Evolutionary conservation across 345 rosid genomes (phyloP).

Genomic region (Lumnitzera racemosa): DNA sequence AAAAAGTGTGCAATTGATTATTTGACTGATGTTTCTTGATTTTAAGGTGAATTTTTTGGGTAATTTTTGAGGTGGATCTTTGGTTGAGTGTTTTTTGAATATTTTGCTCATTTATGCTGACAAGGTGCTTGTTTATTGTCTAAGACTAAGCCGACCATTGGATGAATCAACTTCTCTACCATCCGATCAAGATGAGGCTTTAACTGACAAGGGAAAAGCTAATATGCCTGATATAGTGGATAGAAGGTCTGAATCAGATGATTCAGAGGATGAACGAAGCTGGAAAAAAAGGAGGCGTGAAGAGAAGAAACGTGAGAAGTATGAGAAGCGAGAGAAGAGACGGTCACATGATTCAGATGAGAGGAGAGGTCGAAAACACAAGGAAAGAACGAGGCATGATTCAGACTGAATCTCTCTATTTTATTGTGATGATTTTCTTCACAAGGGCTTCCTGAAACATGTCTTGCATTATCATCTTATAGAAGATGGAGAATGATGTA

Average conservation of each 20-base stretch:
- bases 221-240: slow-evolving; percentile 21
- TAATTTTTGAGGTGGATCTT: background rate
- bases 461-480: too few species aligned
- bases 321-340: slow-evolving; percentile 39
- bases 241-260: slow-evolving; percentile 29
- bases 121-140: slow-evolving; percentile 7
- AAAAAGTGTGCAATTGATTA: too few species aligned
- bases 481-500: too few species aligned
- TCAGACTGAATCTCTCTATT: slow-evolving; percentile 26
- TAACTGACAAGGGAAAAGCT: slow-evolving; percentile 17
- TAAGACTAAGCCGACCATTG: slow-evolving; percentile 74
- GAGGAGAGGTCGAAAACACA: slow-evolving; percentile 47
- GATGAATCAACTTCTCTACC: slow-evolving; percentile 76
- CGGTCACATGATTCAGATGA: slow-evolving; percentile 50
- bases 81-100: background rate
- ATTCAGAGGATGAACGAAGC: slow-evolving; percentile 36
- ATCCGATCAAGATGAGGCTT: slow-evolving; percentile 30
- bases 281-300: slow-evolving; percentile 58
- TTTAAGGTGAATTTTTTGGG: too few species aligned
- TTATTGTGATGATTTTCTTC: too few species aligned
- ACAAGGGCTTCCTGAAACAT: too few species aligned
- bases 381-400: slow-evolving; percentile 59
- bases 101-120: background rate
- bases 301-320: slow-evolving; percentile 45
- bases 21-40: too few species aligned